phyloP scores from a whole-genome alignment of 179 eudicot species.

The Sideroxylon spinosum region DNA sequence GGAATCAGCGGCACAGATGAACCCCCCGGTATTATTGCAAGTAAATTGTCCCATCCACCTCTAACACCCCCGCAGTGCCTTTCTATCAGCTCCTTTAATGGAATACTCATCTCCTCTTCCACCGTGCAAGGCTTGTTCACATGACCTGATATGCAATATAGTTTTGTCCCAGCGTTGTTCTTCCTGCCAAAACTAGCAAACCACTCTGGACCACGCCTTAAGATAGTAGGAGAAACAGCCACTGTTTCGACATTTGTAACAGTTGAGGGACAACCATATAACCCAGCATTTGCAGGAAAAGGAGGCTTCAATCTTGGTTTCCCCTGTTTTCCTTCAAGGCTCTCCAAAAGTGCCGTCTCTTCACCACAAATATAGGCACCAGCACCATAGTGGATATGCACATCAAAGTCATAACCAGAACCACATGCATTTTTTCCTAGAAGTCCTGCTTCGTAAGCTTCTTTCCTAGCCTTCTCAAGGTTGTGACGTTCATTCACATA shows the following conservation, averaged over 20 bases:
- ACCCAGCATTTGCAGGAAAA: slow-evolving; percentile 92
- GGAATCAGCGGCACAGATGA: slow-evolving; percentile 91
- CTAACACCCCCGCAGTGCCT: slow-evolving; percentile 97
- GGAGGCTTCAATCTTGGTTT: slow-evolving; percentile 98
- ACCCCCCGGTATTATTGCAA: slow-evolving; percentile 93
- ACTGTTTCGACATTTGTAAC: slow-evolving; percentile 98
- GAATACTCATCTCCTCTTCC: slow-evolving; percentile 96
- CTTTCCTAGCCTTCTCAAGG: slow-evolving; percentile 76
- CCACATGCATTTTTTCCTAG: slow-evolving; percentile 94
- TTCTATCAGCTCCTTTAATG: slow-evolving; percentile 82
- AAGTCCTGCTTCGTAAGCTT: slow-evolving; percentile 82
- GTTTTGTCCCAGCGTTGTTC: slow-evolving; percentile 84
- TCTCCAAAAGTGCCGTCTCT: slow-evolving; percentile 92
- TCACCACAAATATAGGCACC: slow-evolving; percentile 98
- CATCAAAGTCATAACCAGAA: slow-evolving; percentile 94
- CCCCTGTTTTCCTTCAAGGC: slow-evolving; percentile 96
- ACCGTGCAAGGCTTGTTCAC: slow-evolving; percentile 98
- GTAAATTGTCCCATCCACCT: slow-evolving; percentile 95
- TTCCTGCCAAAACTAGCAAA: slow-evolving; percentile 91
- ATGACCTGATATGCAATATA: slow-evolving; percentile 85
- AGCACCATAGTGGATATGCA: slow-evolving; percentile 90
- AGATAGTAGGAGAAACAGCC: slow-evolving; percentile 87
- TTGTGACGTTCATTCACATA: slow-evolving; percentile 79
- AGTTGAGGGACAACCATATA: slow-evolving; percentile 93
- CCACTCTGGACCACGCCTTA: slow-evolving; percentile 96